Evolutionary conservation across 2,329 filamentous ascomycete species (phyloP), one percentile per base, ranked within the genome.

Genomic region (Alternaria sp.): DNA sequence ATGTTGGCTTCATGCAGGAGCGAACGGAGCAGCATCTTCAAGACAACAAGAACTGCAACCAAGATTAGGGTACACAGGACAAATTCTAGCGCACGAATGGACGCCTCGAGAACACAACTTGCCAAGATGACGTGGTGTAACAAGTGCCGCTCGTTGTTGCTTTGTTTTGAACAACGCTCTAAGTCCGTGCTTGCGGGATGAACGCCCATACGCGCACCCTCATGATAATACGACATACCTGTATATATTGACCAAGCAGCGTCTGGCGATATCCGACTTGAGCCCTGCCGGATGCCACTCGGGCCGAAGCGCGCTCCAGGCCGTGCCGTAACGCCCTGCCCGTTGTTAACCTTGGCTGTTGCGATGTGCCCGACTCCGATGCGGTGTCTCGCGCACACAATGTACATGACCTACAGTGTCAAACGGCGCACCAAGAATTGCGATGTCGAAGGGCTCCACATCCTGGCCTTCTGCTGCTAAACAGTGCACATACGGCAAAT

Each of bases 271-370:
- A 87, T 85, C 26, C 85, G 78, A 43, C 81, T 77, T 4, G 85
- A 86, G 6, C 85, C 85, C 60, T 78, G 77, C 46, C 85, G 81
- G 61, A 87, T 86, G 5, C 85, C 86, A 44, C 75, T 75, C 3
- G 86, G 86, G 3, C 86, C 86, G 68, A 83, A 87, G 30, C 86
- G 78, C 30, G 85, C 82, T 43, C 86, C 86, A 5, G 85, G 85
- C 45, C 85, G 77, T 32, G 80, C 84, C 3, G 85, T 87, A 0
- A 86, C 84, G 8, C 78, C 82, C 81, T 83, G 58, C 7, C 19
- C 11, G 26, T 13, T 40, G 49, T 74, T 30, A 72, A 52, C 45
- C 19, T 21, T 28, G 10, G 15, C n/a, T 28, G 21, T 21, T n/a
- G 8, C 5, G 47, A 50, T 8, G 8, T 28, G 9, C 11, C 15